Base-by-base conservation (phyloP, 2,329 filamentous ascomycete species). In the Berkeleyomyces rouxiae region DNA sequence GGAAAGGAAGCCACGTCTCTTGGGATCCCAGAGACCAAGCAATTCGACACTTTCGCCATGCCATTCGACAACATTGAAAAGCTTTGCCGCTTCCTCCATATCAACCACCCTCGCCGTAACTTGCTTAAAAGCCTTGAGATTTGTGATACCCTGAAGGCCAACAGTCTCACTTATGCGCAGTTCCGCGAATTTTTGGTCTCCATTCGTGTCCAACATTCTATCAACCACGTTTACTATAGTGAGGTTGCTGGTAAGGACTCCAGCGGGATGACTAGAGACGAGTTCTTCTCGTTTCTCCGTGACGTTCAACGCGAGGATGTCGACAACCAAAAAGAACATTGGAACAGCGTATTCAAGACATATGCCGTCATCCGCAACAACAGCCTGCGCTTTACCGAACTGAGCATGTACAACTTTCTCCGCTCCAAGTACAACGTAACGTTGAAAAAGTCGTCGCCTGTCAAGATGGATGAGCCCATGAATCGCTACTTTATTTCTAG, bases 401-500 rank as follows among this genome's bases (percentile, higher is more conserved):
- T 86, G 47, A 87, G 84, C 0, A 89, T 99, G 68, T 83, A 88
- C 37, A 82, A 82, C 9, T 95, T 87, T 69, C 76, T 96, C 10
- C 82, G 84, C 11, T 95, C 89, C 0, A 81, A 82, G 53, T 80
- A 84, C 68, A 95, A 95, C 69, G 78, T 82, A 79, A 87, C 2
- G 79, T 90, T 49, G 74, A 80, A 37, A 79, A 81, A 49, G 78
- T 81, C 65, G 80, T 82, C 80, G 10, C 75, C 82, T 37, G 82
- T 84, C 62, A 77, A 77, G 4, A 82, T 96, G 62, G 84, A 95
- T 70, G 83, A 88, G 33, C 93, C 93, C 0, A 77, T 97, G 71
- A 96, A 95, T 71, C 92, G 97, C 71, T 99, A 99, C 73, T 96
- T 90, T 76, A 93, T 99, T 67, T 97, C 92, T 1, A 96, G 91